These are phyloP conservation scores for Silene latifolia DNA, from an alignment of 148 eudicot genomes.

Conservation along the genomic window DNA sequence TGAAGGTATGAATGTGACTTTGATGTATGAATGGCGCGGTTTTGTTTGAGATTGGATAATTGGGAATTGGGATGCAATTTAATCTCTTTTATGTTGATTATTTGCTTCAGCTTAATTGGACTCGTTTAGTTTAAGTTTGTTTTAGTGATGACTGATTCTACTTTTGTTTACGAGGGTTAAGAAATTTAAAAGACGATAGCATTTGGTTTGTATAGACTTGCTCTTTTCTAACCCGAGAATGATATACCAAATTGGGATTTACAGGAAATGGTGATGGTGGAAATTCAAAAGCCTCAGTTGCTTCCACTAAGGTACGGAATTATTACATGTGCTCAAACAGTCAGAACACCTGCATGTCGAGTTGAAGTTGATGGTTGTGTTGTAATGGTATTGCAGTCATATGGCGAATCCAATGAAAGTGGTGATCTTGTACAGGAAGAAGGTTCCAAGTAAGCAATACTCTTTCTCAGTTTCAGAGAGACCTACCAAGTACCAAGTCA, in stretches of 20 bases:
- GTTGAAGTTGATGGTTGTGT: constrained; percentile 6
- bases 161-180: too few relatives aligned
- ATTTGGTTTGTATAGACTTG: background rate
- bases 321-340: background rate
- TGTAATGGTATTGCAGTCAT: constrained; percentile 28
- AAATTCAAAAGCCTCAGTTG: constrained; percentile 18
- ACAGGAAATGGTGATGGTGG: constrained; percentile 38
- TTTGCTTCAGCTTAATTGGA: background rate
- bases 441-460: constrained; percentile 55
- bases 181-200: too few relatives aligned
- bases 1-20: background rate
- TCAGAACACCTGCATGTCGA: background rate
- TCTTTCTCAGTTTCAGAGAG: constrained; percentile 13
- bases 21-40: background rate
- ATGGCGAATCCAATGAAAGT: constrained; percentile 30
- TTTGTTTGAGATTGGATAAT: too few relatives aligned
- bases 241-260: constrained; percentile 16
- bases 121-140: background rate
- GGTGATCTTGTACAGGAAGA: constrained; percentile 48
- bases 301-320: constrained; percentile 9
- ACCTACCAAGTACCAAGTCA: background rate
- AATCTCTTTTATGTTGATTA: background rate
- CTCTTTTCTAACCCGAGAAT: background rate
- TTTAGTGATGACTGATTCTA: too few relatives aligned
- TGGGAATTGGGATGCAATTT: background rate